Conservation (phyloP, 140 eudicot species). For the Flaveria floridana region DNA sequence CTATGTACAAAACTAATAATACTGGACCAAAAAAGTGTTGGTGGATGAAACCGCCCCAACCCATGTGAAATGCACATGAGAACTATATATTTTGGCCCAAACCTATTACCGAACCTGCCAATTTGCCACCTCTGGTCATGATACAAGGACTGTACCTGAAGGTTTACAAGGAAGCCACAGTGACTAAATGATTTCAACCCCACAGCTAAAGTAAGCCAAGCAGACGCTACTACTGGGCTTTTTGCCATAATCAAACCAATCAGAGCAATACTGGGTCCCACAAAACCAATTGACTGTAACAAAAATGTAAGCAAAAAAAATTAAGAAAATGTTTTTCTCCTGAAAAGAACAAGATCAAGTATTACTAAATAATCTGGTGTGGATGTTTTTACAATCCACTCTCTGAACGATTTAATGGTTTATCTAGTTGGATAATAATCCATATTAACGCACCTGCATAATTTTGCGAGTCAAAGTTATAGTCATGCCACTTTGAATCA, state of each 20-base stretch:
- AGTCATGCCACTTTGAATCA: slow-evolving; percentile 66
- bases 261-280: slow-evolving; percentile 82
- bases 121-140: slow-evolving; percentile 6
- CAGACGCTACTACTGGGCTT: slow-evolving; percentile 71
- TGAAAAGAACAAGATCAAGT: slow-evolving; percentile 3
- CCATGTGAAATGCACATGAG: neutral
- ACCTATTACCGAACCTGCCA: neutral
- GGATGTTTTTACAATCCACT: slow-evolving; percentile 2
- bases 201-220: slow-evolving; percentile 89
- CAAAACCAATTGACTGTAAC: slow-evolving; percentile 74
- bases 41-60: neutral
- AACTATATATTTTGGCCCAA: neutral
- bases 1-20: neutral
- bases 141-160: slow-evolving; percentile 55
- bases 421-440: slow-evolving; percentile 2
- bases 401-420: neutral
- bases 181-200: slow-evolving; percentile 90
- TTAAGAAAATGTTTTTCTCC: slow-evolving; percentile 2
- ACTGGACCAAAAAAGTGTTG: neutral
- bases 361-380: neutral
- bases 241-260: slow-evolving; percentile 62
- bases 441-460: slow-evolving; percentile 65
- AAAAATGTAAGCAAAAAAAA: slow-evolving; percentile 1
- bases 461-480: slow-evolving; percentile 83
- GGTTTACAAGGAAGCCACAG: slow-evolving; percentile 90